These are phyloP conservation scores for Yamadazyma siamensis DNA, from an alignment of 1,139 yeast species.

Conservation along the genomic window DNA sequence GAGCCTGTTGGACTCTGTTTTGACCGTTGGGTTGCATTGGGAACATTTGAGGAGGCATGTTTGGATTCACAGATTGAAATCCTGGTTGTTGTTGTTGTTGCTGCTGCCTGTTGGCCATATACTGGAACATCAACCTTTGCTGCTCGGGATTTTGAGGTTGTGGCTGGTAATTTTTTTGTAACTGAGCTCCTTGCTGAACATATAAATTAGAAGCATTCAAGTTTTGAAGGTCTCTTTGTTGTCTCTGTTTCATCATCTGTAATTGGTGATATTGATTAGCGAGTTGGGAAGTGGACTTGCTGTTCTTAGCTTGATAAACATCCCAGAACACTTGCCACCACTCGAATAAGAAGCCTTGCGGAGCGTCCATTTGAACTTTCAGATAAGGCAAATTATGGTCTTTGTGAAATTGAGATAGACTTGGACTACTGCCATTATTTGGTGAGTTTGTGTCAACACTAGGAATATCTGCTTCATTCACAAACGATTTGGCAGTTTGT, in stretches of 20 bases:
- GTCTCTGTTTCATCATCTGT: slow-evolving; percentile 62
- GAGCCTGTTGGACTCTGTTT: slow-evolving; percentile 34
- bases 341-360: slow-evolving; percentile 82
- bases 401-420: slow-evolving; percentile 12
- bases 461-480: slow-evolving; percentile 66
- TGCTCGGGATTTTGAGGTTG: slow-evolving; percentile 16
- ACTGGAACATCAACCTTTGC: slow-evolving; percentile 25
- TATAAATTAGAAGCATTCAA: slow-evolving; percentile 9
- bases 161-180: slow-evolving; percentile 2
- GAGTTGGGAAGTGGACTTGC: slow-evolving; percentile 49
- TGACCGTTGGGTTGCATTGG: slow-evolving; percentile 15
- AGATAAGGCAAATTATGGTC: slow-evolving; percentile 46
- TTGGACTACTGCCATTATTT: slow-evolving; percentile 1
- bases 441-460: slow-evolving; percentile 15
- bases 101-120: slow-evolving; percentile 23
- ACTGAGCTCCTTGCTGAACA: slow-evolving; percentile 17
- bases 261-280: slow-evolving; percentile 74
- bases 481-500: slow-evolving; percentile 70
- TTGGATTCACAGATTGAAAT: slow-evolving; percentile 9
- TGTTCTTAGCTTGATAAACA: slow-evolving; percentile 72
- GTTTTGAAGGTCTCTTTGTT: slow-evolving; percentile 42
- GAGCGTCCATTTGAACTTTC: slow-evolving; percentile 66
- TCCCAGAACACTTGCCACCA: slow-evolving; percentile 99
- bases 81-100: slow-evolving; percentile 16
- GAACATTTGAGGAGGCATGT: slow-evolving; percentile 24